Conservation (phyloP, 2,329 filamentous ascomycete genomes). For the Phialophora macrospora region DNA sequence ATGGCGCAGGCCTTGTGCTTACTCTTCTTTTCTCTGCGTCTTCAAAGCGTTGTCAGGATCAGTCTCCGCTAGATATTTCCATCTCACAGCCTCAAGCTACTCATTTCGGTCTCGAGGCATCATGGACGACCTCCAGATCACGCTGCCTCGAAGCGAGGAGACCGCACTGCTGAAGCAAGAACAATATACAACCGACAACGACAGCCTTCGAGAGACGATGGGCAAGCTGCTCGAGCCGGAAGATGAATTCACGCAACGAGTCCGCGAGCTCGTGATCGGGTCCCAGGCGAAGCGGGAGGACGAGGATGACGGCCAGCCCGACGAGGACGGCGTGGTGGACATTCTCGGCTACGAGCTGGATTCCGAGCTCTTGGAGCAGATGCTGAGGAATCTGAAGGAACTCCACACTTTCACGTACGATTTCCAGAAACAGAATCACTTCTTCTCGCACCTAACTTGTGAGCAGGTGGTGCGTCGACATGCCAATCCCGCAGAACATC, state of each 20-base stretch:
- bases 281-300: neutral
- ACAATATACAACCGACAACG: neutral
- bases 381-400: slow-evolving; percentile 2
- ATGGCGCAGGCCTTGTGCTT: too few species aligned
- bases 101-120: neutral
- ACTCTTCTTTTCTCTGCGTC: too few species aligned
- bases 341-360: slow-evolving; percentile 6
- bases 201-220: neutral
- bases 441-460: neutral
- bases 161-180: slow-evolving; percentile 8
- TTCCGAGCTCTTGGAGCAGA: neutral
- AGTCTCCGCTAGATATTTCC: too few species aligned
- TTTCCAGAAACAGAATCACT: neutral
- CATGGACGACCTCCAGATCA: slow-evolving; percentile 8
- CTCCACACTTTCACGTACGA: slow-evolving; percentile 5
- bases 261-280: slow-evolving; percentile 6
- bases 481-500: slow-evolving; percentile 12
- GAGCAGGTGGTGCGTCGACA: slow-evolving; percentile 9
- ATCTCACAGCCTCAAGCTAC: too few species aligned
- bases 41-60: too few species aligned
- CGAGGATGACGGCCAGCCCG: neutral
- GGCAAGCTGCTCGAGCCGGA: slow-evolving; percentile 1
- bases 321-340: neutral
- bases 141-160: neutral
- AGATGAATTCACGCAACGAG: neutral